phyloP scores from a whole-genome alignment of 768 basidiomycete genomes.

The Leucocoprinus birnbaumii region DNA sequence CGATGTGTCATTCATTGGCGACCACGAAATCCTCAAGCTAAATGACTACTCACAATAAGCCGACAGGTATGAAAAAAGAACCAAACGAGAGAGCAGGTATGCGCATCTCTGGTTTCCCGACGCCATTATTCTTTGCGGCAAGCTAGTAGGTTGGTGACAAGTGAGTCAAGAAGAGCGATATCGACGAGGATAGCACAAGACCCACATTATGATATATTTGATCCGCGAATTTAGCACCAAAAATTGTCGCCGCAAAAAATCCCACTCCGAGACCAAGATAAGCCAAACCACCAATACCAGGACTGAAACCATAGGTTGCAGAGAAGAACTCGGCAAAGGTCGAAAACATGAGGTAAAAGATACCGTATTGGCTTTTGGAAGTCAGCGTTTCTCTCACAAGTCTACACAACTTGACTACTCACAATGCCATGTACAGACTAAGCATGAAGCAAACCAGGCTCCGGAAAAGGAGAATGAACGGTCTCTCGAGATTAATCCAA shows the following conservation, averaged over 20 bases:
- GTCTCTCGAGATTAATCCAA: constrained; percentile 54
- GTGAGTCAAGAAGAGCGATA: not conserved
- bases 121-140: constrained; percentile 51
- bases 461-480: constrained; percentile 47
- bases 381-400: not conserved
- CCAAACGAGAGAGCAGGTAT: constrained; percentile 74
- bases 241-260: constrained; percentile 44
- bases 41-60: constrained; percentile 54
- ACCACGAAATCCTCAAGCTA: not conserved
- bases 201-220: constrained; percentile 46
- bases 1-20: not conserved
- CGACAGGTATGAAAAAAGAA: constrained; percentile 65
- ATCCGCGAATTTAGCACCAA: constrained; percentile 47
- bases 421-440: constrained; percentile 68
- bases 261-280: constrained; percentile 56
- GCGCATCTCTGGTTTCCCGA: constrained; percentile 73
- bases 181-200: too few species aligned
- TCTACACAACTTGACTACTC: constrained; percentile 18
- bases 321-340: constrained; percentile 63
- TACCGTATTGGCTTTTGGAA: constrained; percentile 28
- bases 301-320: constrained; percentile 45
- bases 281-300: constrained; percentile 51
- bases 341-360: constrained; percentile 72
- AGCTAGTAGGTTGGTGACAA: constrained; percentile 29
- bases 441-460: constrained; percentile 66